Evolutionary conservation across 2,329 filamentous ascomycete species (phyloP).

Genomic region (Neofusicoccum parvum): DNA sequence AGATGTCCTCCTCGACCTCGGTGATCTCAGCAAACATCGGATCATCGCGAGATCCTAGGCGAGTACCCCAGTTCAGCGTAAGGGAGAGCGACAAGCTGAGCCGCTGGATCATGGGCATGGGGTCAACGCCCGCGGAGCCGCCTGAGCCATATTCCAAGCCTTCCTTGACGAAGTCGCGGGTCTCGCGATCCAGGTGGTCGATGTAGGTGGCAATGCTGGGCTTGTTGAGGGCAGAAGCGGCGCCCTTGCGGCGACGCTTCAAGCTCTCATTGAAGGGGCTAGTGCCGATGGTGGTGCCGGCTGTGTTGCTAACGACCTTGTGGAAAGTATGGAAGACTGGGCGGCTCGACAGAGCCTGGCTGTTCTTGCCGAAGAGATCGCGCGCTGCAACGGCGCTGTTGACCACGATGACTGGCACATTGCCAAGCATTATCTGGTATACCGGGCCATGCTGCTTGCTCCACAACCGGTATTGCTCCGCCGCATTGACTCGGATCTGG

Average conservation of each 20-base stretch:
- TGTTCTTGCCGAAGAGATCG: slow-evolving; percentile 46
- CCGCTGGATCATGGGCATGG: slow-evolving; percentile 69
- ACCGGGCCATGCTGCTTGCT: slow-evolving; percentile 44
- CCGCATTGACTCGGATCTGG: slow-evolving; percentile 45
- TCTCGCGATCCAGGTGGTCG: slow-evolving; percentile 64
- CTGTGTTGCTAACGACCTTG: slow-evolving; percentile 63
- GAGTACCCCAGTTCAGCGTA: slow-evolving; percentile 67
- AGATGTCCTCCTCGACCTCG: slow-evolving; percentile 63
- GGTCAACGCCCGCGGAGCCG: slow-evolving; percentile 59
- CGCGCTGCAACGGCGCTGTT: slow-evolving; percentile 45
- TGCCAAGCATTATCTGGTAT: slow-evolving; percentile 51
- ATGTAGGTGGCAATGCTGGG: slow-evolving; percentile 66
- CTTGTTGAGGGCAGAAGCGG: slow-evolving; percentile 66
- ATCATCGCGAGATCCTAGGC: slow-evolving; percentile 62
- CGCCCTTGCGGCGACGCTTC: slow-evolving; percentile 66
- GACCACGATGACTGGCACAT: slow-evolving; percentile 48
- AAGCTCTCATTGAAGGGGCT: slow-evolving; percentile 67
- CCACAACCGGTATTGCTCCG: slow-evolving; percentile 48
- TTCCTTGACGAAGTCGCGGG: slow-evolving; percentile 64
- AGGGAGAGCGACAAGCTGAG: slow-evolving; percentile 63
- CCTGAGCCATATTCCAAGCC: slow-evolving; percentile 59
- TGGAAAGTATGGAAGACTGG: slow-evolving; percentile 52
- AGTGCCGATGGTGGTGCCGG: slow-evolving; percentile 69
- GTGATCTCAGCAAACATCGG: slow-evolving; percentile 65
- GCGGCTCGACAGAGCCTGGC: slow-evolving; percentile 44